Conservation (phyloP, 495 filamentous ascomycete genomes). For the Aspergillus ostianus region DNA sequence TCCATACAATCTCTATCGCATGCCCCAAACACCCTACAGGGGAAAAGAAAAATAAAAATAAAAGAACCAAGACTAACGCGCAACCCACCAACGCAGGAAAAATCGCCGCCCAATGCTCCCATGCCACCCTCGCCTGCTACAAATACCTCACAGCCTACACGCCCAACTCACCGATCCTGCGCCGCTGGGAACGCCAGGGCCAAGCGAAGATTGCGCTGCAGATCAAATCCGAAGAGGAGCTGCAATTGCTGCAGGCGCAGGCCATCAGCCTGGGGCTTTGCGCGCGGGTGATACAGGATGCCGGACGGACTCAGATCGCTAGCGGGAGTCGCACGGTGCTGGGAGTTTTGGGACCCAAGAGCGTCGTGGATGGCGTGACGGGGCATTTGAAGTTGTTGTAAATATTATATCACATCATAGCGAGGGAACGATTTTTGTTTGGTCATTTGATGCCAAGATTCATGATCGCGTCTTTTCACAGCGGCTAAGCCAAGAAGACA, state of each 20-base stretch:
- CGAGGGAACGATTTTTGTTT: too few species aligned
- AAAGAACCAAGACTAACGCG: background rate
- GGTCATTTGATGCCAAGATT: too few species aligned
- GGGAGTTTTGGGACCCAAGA: slow-evolving; percentile 86
- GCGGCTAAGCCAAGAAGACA: too few species aligned
- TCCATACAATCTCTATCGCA: background rate
- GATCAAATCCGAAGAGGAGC: slow-evolving; percentile 75
- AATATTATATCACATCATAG: slow-evolving; percentile 11
- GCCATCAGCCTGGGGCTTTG: slow-evolving; percentile 83
- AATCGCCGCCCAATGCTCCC: slow-evolving; percentile 94
- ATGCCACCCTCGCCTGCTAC: slow-evolving; percentile 96
- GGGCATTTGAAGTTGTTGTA: slow-evolving; percentile 85
- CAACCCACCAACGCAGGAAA: slow-evolving; percentile 60
- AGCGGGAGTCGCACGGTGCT: slow-evolving; percentile 86
- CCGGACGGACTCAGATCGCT: slow-evolving; percentile 97
- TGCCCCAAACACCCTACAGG: background rate
- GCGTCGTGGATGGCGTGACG: slow-evolving; percentile 81
- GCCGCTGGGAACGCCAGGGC: slow-evolving; percentile 77
- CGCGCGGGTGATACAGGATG: slow-evolving; percentile 86
- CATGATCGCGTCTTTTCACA: too few species aligned
- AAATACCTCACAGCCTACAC: slow-evolving; percentile 67
- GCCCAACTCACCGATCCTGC: slow-evolving; percentile 62
- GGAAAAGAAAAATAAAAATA: background rate
- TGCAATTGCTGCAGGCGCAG: slow-evolving; percentile 71
- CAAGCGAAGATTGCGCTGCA: slow-evolving; percentile 94